Evolutionary conservation across 2,329 filamentous ascomycete genomes (phyloP).

Genomic region (Epicoccum nigrum): DNA sequence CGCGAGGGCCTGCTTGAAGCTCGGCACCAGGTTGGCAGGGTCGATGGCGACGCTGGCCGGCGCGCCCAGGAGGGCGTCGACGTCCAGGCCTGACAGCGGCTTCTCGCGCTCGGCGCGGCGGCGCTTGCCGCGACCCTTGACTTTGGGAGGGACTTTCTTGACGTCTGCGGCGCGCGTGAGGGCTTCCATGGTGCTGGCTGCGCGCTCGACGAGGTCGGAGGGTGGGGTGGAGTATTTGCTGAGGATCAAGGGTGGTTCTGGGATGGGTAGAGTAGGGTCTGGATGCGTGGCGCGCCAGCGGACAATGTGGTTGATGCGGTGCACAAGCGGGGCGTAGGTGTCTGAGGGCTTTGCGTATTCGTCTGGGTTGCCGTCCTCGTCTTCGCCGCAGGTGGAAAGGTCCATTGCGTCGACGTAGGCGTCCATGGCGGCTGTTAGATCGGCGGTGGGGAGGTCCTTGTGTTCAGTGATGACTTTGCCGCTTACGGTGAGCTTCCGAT

Average conservation of each 20-base stretch:
- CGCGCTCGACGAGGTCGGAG: slow-evolving; percentile 65
- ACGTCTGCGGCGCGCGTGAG: slow-evolving; percentile 76
- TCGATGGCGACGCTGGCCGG: slow-evolving; percentile 64
- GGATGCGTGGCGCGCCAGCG: slow-evolving; percentile 80
- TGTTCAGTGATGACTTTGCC: slow-evolving; percentile 82
- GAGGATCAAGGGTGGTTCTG: slow-evolving; percentile 53
- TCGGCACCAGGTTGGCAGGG: slow-evolving; percentile 79
- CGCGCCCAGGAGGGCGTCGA: slow-evolving; percentile 76
- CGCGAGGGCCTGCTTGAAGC: slow-evolving; percentile 82
- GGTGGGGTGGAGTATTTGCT: slow-evolving; percentile 77
- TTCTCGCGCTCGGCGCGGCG: slow-evolving; percentile 70
- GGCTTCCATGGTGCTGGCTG: slow-evolving; percentile 63
- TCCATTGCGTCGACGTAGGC: slow-evolving; percentile 95
- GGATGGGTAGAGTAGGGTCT: slow-evolving; percentile 67
- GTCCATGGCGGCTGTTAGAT: slow-evolving; percentile 81
- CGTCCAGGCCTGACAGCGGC: slow-evolving; percentile 87
- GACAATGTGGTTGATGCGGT: slow-evolving; percentile 86
- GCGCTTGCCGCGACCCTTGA: slow-evolving; percentile 70
- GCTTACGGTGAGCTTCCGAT: slow-evolving; percentile 84
- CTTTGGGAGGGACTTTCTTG: slow-evolving; percentile 81
- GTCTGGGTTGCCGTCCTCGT: slow-evolving; percentile 69
- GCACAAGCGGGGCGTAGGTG: slow-evolving; percentile 82
- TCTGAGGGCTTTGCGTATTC: slow-evolving; percentile 83
- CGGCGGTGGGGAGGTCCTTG: slow-evolving; percentile 77
- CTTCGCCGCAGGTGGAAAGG: slow-evolving; percentile 70